Percentiles rank a stretch among this genome's conserved stretches.
phyloP scores from a whole-genome alignment of 192 early-diverging fungal genomes.

The Fimicolochytrium jonesii region DNA sequence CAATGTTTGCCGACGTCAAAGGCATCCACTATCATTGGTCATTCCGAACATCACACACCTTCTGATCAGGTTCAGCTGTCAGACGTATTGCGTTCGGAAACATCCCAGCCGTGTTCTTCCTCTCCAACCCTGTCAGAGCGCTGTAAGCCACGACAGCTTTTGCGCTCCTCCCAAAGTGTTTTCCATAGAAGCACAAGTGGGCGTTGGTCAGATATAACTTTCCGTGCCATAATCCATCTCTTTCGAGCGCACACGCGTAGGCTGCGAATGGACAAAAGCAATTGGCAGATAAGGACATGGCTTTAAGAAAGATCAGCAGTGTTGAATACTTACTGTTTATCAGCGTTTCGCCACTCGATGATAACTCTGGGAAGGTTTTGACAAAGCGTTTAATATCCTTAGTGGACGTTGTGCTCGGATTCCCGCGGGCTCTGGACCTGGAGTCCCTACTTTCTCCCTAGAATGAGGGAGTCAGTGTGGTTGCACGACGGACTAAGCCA shows the following conservation, averaged over 20 bases:
- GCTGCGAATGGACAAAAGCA: neutral
- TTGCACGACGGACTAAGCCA: neutral
- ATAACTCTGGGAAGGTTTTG: constrained; percentile 10
- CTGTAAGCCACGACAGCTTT: constrained; percentile 40
- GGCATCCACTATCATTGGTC: neutral
- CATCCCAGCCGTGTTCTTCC: constrained; percentile 47
- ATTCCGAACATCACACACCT: too few relatives aligned
- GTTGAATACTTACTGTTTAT: neutral
- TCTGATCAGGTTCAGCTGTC: constrained; percentile 13
- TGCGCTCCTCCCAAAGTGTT: constrained; percentile 45
- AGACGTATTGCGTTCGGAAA: constrained; percentile 50
- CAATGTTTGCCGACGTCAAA: too few relatives aligned
- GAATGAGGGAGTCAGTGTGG: neutral
- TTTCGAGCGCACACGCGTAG: constrained; percentile 47
- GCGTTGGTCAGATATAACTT: constrained; percentile 41
- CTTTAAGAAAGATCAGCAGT: too few relatives aligned
- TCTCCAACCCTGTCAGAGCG: constrained; percentile 45
- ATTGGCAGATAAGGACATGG: too few relatives aligned
- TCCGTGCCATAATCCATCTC: constrained; percentile 57
- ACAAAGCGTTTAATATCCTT: constrained; percentile 14
- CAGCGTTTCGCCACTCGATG: neutral
- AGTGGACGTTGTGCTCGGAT: constrained; percentile 1
- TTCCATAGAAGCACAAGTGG: constrained; percentile 53
- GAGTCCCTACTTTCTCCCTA: neutral
- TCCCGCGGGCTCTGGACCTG: neutral